Percentiles rank a stretch among this genome's conserved stretches.
phyloP scores from a whole-genome alignment of 164 flowering plant genomes.

The Tinospora cordifolia region DNA sequence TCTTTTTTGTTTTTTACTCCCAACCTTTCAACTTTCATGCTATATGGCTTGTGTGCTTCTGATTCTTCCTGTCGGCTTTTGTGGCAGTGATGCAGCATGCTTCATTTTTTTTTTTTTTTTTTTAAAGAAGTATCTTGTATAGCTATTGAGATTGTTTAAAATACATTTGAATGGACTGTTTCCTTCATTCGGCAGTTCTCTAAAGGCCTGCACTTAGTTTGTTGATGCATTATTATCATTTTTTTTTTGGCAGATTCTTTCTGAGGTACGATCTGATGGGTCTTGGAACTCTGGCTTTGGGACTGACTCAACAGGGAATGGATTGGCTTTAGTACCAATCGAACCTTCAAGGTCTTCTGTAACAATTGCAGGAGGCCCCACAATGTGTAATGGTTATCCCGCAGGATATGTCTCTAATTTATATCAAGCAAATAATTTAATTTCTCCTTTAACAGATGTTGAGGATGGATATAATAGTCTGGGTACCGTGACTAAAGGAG shows the following conservation, averaged over 20 bases:
- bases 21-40: neutral
- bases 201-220: neutral
- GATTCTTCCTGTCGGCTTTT: neutral
- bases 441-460: slow-evolving; percentile 28
- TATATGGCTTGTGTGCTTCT: neutral
- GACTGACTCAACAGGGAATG: slow-evolving; percentile 66
- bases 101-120: neutral
- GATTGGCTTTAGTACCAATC: slow-evolving; percentile 62
- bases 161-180: neutral
- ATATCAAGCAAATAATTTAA: slow-evolving; percentile 31
- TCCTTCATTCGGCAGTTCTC: neutral
- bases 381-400: slow-evolving; percentile 63
- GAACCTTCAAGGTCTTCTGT: slow-evolving; percentile 70
- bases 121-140: neutral
- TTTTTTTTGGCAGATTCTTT: slow-evolving; percentile 69
- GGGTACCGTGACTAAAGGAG: slow-evolving; percentile 33
- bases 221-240: neutral
- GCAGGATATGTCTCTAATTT: slow-evolving; percentile 32
- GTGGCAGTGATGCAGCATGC: neutral
- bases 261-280: slow-evolving; percentile 55
- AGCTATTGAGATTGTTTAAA: neutral
- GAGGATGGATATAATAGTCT: slow-evolving; percentile 38
- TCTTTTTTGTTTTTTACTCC: too few relatives aligned
- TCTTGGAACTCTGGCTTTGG: slow-evolving; percentile 32
- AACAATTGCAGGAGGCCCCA: slow-evolving; percentile 71